phyloP scores from a whole-genome alignment of 2,329 filamentous ascomycete genomes.

The Mycogone perniciosa region DNA sequence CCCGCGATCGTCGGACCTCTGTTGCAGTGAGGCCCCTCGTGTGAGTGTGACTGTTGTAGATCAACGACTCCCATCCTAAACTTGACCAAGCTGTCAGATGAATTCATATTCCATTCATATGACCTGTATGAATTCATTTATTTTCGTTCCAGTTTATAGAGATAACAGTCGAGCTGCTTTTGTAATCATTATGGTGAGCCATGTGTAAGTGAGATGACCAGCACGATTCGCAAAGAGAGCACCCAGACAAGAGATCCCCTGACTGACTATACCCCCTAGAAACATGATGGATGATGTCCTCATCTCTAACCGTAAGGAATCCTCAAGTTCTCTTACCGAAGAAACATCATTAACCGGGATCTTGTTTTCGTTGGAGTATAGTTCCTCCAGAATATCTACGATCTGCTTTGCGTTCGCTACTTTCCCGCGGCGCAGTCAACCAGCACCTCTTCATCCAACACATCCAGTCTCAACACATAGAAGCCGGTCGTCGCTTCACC shows the following conservation, averaged over 20 bases:
- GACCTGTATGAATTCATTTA: no score
- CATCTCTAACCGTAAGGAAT: constrained; percentile 28
- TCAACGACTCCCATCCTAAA: no score
- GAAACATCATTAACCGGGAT: background rate
- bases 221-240: background rate
- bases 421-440: constrained; percentile 24
- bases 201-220: constrained; percentile 8
- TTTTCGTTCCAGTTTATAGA: background rate
- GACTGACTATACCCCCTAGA: constrained; percentile 14
- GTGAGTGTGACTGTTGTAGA: no score
- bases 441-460: constrained; percentile 30
- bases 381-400: constrained; percentile 27
- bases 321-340: no score
- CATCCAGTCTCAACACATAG: constrained; percentile 23
- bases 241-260: background rate
- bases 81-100: no score
- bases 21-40: no score
- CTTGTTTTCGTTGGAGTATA: constrained; percentile 9
- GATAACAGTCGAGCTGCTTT: background rate
- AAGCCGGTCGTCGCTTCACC: constrained; percentile 18
- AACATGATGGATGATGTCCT: constrained; percentile 38
- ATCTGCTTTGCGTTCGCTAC: constrained; percentile 27
- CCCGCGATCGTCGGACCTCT: no score
- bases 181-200: constrained; percentile 4
- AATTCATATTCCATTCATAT: no score